phyloP scores from a whole-genome alignment of 352 stramenopile genomes.

The Thraustotheca clavata region DNA sequence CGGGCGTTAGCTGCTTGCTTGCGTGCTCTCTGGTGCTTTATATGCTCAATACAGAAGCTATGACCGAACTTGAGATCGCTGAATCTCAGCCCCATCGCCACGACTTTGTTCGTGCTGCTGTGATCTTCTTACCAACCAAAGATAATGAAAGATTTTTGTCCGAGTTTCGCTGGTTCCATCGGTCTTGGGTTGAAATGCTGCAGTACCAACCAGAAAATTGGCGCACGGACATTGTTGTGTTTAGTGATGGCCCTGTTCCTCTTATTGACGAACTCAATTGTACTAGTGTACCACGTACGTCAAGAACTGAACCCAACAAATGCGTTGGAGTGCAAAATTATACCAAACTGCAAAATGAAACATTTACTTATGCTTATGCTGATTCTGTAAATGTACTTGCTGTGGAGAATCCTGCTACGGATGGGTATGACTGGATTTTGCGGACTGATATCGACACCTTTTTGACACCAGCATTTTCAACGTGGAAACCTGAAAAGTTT shows the following conservation, averaged over 20 bases:
- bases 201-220: neutral
- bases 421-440: constrained; percentile 9
- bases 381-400: constrained; percentile 16
- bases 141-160: neutral
- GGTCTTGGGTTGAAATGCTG: neutral
- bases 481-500: neutral
- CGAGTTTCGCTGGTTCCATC: constrained; percentile 5
- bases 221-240: constrained; percentile 15
- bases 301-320: neutral
- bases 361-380: constrained; percentile 7
- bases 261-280: constrained; percentile 2
- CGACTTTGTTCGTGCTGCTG: neutral
- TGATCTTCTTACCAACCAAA: neutral
- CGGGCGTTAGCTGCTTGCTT: neutral
- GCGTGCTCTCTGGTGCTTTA: neutral
- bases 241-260: neutral
- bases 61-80: neutral
- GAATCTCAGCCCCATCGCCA: neutral
- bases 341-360: neutral
- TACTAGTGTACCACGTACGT: neutral
- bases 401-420: neutral
- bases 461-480: constrained; percentile 17
- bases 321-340: neutral
- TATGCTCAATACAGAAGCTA: neutral
- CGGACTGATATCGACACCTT: constrained; percentile 19